A percentile compares a stretch with the other conserved stretches of the same genome.
Conservation (phyloP, 2,329 filamentous ascomycete genomes). For the Exophiala mesophila region DNA sequence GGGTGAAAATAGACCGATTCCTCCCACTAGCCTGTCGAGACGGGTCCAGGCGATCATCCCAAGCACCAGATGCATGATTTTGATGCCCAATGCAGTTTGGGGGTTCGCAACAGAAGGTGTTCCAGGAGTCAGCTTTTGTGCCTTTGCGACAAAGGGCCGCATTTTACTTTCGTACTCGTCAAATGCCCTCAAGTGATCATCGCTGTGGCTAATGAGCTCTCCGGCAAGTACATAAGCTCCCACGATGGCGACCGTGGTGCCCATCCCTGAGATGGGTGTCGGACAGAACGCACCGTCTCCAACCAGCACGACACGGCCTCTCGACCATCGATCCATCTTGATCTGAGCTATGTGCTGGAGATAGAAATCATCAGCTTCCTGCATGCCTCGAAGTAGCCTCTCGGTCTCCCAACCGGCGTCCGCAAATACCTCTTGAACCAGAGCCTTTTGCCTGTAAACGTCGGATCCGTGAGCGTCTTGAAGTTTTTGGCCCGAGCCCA, state of each 20-base stretch:
- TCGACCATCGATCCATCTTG: slow-evolving; percentile 32
- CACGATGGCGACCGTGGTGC: slow-evolving; percentile 16
- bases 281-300: slow-evolving; percentile 20
- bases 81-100: slow-evolving; percentile 24
- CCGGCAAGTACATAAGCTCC: slow-evolving; percentile 21
- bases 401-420: slow-evolving; percentile 37
- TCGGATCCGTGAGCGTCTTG: slow-evolving; percentile 22
- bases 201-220: slow-evolving; percentile 3
- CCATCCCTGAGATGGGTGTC: slow-evolving; percentile 19
- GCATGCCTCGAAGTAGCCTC: slow-evolving; percentile 38
- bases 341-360: slow-evolving; percentile 35
- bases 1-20: neutral
- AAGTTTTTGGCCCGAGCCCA: slow-evolving; percentile 22
- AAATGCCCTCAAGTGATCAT: slow-evolving; percentile 22
- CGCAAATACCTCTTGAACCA: slow-evolving; percentile 30
- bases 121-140: slow-evolving; percentile 27
- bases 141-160: slow-evolving; percentile 26
- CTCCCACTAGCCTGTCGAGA: neutral
- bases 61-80: slow-evolving; percentile 9
- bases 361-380: slow-evolving; percentile 42
- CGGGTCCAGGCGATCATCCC: neutral
- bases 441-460: slow-evolving; percentile 27
- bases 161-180: slow-evolving; percentile 25
- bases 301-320: slow-evolving; percentile 27
- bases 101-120: slow-evolving; percentile 20